Percentiles rank a stretch among this genome's conserved stretches.
These are phyloP conservation scores for Cinchona pubescens DNA, from an alignment of 257 asterid species.

Conservation along the genomic window DNA sequence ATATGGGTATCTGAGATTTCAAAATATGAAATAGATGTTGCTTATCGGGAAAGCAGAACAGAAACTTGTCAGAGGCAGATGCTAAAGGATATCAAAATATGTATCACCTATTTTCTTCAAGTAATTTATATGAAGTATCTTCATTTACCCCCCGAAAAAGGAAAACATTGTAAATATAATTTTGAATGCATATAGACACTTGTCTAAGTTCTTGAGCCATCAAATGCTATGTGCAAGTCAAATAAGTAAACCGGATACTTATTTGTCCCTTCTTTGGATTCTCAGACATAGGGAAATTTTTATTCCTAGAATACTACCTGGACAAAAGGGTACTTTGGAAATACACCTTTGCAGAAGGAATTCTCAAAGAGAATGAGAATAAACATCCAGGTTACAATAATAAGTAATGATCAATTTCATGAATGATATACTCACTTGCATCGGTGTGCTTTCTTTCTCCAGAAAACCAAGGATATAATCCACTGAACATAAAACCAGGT, in stretches of 20 bases:
- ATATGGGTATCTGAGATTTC: neutral
- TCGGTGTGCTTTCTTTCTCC: conserved; percentile 71
- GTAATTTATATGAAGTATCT: neutral
- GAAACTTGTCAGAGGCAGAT: neutral
- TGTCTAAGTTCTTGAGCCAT: neutral
- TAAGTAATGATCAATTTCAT: neutral
- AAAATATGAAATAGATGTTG: neutral
- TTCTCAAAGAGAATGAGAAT: neutral
- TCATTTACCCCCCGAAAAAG: neutral
- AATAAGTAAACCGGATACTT: neutral
- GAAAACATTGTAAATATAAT: neutral
- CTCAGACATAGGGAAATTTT: neutral
- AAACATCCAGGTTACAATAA: neutral
- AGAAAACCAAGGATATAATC: conserved; percentile 57
- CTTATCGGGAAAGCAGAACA: neutral
- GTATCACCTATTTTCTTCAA: neutral
- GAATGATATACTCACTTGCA: conserved; percentile 60
- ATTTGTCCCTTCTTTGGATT: neutral
- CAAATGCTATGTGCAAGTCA: neutral
- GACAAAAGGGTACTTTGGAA: neutral
- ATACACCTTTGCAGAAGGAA: neutral
- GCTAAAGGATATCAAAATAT: neutral
- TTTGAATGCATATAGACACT: neutral
- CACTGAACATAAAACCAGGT: conserved; percentile 54
- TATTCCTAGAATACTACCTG: neutral